Evolutionary conservation across 202 grass and related monocot species (phyloP), one percentile per base, ranked within the genome.

Genomic region (Bolboschoenoplectus hybrid): DNA sequence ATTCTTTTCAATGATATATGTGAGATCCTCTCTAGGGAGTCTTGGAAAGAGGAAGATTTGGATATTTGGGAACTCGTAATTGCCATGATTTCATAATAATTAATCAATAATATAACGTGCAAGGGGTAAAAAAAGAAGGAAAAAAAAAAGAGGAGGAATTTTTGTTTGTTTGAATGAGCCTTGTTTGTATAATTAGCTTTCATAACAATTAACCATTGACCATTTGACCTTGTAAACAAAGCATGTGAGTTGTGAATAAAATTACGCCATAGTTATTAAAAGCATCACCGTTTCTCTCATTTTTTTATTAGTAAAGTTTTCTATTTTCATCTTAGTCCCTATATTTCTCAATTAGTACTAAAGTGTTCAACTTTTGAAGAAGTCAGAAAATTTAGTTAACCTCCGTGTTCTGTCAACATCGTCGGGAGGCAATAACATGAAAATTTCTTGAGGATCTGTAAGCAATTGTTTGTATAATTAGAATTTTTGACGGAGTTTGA

Each of bases 241-340:
- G 14, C 17, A 19, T 61, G 57, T n/a, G 57, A 61, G 36, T 12
- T 26, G 26, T 26, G 26, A 26, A 26, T 26, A 26, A 66, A 66
- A 66, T 66, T 66, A 66, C 63, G 63, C 63, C 26, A 66, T 66
- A 32, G 16, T 66, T 66, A 26, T 66, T 11, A 66, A 12, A 66
- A 38, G 63, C 10, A 64, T 64, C 57, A 16, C 57, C 17, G 16
- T 19, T 3, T 61, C 17, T 61, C 17, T 20, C 55, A 16, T 58
- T 58, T 58, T 12, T 58, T 26, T 4, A 58, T 58, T 61, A 61
- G 4, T 61, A 14, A 14, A 61, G 16, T 16, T 61, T n/a, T 14
- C 13, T 61, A 16, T 61, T 61, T 61, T 61, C 17, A 20, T 61
- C 19, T 6, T 20, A 61, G 16, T 44, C 3, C 55, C 14, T 58